Percentiles rank a stretch among this genome's conserved stretches.
Conservation (phyloP, 2,329 filamentous ascomycete species). For the Pyrenochaeta sp. region DNA sequence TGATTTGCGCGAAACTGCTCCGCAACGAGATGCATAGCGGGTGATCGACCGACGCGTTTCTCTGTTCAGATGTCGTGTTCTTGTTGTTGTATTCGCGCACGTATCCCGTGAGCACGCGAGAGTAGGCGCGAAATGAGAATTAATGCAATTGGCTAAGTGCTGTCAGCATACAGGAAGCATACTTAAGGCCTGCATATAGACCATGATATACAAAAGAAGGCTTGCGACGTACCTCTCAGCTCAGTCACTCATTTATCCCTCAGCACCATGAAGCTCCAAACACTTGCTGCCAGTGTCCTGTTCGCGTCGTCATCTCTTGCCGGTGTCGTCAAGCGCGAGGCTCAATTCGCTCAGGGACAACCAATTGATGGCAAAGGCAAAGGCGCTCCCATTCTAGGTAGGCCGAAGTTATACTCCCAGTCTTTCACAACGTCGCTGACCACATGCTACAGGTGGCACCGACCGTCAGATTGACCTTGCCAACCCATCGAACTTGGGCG, state of each 20-base stretch:
- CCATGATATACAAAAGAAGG: background rate
- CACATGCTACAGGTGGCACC: conserved; percentile 63
- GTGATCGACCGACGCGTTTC: background rate
- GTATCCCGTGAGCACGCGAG: conserved; percentile 1
- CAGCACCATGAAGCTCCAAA: conserved; percentile 32
- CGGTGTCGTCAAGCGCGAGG: conserved; percentile 34
- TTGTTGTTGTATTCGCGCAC: background rate
- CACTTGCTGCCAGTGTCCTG: conserved; percentile 26
- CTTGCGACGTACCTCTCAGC: background rate
- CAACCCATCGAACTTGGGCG: conserved; percentile 70
- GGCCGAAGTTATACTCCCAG: conserved; percentile 6
- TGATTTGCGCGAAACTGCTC: background rate
- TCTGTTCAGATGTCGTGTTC: conserved; percentile 1
- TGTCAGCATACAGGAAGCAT: conserved; percentile 1
- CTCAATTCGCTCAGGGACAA: conserved; percentile 61
- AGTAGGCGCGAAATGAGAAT: conserved; percentile 3
- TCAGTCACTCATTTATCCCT: conserved; percentile 13
- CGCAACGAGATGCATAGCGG: background rate
- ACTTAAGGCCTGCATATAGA: conserved; percentile 1
- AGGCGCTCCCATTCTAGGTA: conserved; percentile 67
- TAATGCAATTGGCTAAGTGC: conserved; percentile 1
- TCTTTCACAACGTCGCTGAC: conserved; percentile 1
- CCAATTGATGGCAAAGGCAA: conserved; percentile 66
- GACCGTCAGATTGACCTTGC: conserved; percentile 68
- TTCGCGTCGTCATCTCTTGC: conserved; percentile 25